These are phyloP conservation scores for Gossypium ekmanianum DNA, from an alignment of 345 rosid genomes.

Conservation along the genomic window DNA sequence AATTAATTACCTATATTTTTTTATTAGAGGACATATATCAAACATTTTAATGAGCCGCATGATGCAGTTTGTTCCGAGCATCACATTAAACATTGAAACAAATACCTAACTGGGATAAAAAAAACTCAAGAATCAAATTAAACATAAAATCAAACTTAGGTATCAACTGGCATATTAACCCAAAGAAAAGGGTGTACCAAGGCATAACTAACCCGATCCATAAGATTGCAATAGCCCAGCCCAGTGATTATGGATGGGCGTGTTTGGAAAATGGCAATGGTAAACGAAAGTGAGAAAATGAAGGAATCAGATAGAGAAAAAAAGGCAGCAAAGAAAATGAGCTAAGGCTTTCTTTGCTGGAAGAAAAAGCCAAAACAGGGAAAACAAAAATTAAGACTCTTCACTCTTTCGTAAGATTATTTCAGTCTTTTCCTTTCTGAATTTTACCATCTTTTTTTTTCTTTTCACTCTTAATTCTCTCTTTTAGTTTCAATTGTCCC, in stretches of 20 bases:
- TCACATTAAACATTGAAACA: too few species aligned
- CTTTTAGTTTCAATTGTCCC: background rate
- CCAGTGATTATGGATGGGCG: background rate
- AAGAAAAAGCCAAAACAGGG: background rate
- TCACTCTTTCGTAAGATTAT: slow-evolving; percentile 13
- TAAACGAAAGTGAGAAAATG: background rate
- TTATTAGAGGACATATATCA: too few species aligned
- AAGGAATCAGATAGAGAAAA: background rate
- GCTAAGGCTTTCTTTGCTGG: background rate
- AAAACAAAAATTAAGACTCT: background rate
- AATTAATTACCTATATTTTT: too few species aligned
- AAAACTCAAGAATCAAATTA: too few species aligned
- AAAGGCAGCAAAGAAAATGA: background rate
- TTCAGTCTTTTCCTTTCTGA: background rate
- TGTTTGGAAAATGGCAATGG: background rate
- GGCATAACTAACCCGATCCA: background rate
- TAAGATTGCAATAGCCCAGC: background rate
- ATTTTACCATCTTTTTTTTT: background rate
- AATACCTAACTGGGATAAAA: accelerated
- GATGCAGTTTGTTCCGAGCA: too few species aligned
- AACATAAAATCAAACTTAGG: too few species aligned
- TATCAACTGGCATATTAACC: too few species aligned
- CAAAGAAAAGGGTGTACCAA: too few species aligned
- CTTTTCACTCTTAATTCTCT: background rate
- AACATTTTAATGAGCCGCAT: too few species aligned